Conservation (phyloP, 169 alveolate genomes). For the Cyclospora cayetanensis region DNA sequence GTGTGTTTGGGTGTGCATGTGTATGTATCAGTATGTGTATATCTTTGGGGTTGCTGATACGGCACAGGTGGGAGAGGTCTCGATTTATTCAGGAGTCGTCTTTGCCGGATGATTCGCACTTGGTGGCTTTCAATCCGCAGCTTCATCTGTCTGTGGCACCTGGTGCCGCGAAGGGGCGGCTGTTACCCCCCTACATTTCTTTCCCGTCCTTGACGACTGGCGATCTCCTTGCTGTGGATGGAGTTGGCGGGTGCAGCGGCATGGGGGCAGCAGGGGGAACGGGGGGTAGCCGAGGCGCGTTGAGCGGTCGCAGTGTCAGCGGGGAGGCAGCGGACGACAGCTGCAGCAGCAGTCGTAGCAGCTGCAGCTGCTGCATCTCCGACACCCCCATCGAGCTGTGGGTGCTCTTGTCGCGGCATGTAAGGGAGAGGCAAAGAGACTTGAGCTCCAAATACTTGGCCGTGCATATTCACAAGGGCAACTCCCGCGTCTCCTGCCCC, state of each 20-base stretch:
- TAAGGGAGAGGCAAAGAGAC: conserved; percentile 74
- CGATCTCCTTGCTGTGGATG: neutral
- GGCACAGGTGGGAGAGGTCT: conserved; percentile 79
- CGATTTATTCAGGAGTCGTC: conserved; percentile 76
- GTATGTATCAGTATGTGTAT: neutral
- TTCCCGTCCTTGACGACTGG: conserved; percentile 25
- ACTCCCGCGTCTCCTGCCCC: conserved; percentile 81
- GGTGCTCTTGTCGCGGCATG: conserved; percentile 81
- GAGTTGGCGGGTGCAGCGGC: neutral
- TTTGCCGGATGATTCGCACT: conserved; percentile 85
- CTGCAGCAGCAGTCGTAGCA: neutral
- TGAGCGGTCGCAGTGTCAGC: neutral
- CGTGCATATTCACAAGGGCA: conserved; percentile 79
- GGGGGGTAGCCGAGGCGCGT: neutral
- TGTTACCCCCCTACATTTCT: neutral
- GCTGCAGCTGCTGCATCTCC: neutral
- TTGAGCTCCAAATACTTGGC: conserved; percentile 81
- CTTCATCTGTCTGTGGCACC: conserved; percentile 73
- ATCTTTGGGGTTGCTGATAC: neutral
- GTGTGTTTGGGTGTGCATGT: neutral
- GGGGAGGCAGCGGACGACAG: neutral
- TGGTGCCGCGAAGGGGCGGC: conserved; percentile 46
- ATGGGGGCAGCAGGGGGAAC: neutral
- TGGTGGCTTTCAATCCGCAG: conserved; percentile 88
- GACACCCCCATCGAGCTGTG: conserved; percentile 77